Base-by-base conservation (phyloP, 768 basidiomycete species). In the Boletus rubropictus region DNA sequence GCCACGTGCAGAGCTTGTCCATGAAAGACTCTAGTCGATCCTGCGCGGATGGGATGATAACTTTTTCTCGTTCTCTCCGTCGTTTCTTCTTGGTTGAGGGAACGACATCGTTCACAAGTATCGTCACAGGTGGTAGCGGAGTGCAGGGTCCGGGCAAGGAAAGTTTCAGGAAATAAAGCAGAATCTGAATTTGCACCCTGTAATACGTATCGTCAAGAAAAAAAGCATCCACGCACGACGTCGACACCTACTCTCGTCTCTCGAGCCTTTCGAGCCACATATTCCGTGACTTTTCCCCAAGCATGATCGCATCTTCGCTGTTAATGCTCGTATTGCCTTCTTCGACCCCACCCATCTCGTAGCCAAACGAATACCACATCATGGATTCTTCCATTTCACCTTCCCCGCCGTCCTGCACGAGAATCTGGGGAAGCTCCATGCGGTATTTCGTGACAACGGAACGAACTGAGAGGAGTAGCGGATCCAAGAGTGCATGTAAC, bases 1-100 rank as follows among this genome's bases (percentile, higher is more conserved):
- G 88, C 85, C 86, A 87, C 67, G 76, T 80, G 4, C 82, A 84
- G 7, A 90, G 63, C 57, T 82, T 86, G 64, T 89, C 87, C 82
- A 88, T 86, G 63, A 84, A 81, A 1, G 72, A 69, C 60, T 89
- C 86, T 1, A 88, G 64, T 21, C 74, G 72, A n/a, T 80, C 82
- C 41, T 78, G 76, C 2, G 56, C 31, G 45, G 59, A 42, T 52
- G 61, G 47, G 56, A 55, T 24, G 45, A 52, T n/a, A 38, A 54
- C n/a, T 53, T 33, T 67, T 47, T 39, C 50, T 22, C 51, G 55
- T 24, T 50, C 51, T 42, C 54, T 59, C 46, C 21, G 54, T 22
- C 55, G 61, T 41, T 60, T 69, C 40, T 55, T 71, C 73, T 35
- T 66, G 47, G 48, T 66, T 54, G 50, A 52, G 5, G 52, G 50